Evolutionary conservation across 2,329 filamentous ascomycete species (phyloP).

Genomic region (Xylariales sp.): DNA sequence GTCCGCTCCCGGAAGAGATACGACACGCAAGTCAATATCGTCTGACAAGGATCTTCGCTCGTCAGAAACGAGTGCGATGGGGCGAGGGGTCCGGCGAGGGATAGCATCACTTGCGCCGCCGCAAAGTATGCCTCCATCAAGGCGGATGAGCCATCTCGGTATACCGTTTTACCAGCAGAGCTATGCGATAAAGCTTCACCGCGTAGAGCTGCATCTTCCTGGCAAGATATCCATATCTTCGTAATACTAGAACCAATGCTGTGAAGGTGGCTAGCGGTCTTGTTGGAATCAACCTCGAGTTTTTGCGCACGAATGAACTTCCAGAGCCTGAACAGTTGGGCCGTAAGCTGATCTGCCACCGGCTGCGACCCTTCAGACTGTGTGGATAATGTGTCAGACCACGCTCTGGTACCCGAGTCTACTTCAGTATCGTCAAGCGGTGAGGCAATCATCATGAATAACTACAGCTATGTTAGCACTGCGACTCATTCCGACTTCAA

Average conservation of each 20-base stretch:
- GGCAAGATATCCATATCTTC: not conserved
- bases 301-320: not conserved
- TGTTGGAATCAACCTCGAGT: not conserved
- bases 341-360: not conserved
- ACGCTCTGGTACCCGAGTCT: not conserved
- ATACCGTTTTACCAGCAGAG: not conserved
- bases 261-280: too few species aligned
- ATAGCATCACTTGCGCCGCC: not conserved
- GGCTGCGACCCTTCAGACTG: not conserved
- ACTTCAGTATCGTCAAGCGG: not conserved
- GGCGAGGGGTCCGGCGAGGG: not conserved
- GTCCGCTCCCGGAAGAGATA: not conserved
- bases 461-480: not conserved
- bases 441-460: not conserved
- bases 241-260: too few species aligned
- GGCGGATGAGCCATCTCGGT: not conserved
- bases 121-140: not conserved
- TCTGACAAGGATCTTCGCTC: not conserved
- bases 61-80: not conserved
- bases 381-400: not conserved
- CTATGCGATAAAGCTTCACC: not conserved
- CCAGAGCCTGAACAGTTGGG: not conserved
- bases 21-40: not conserved
- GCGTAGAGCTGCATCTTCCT: not conserved
- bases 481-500: not conserved